These are phyloP conservation scores for Dinochytrium kinnereticum DNA, from an alignment of 371 early-diverging fungal species.

Conservation along the genomic window DNA sequence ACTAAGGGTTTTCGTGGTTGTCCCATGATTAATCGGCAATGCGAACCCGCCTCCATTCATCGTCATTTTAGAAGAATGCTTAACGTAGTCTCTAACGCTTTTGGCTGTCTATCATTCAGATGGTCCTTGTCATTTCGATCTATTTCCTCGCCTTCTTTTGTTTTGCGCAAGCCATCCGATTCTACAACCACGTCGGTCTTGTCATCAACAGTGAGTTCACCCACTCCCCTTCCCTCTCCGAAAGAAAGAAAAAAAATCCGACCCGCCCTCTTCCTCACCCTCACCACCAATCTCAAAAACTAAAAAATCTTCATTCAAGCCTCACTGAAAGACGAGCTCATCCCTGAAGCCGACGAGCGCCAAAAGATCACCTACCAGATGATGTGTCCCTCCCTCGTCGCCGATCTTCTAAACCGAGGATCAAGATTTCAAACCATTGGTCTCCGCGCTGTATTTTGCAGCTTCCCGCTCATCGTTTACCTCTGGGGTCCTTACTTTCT, in stretches of 20 bases:
- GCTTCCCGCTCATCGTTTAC: conserved; percentile 29
- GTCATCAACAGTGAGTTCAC: conserved; percentile 40
- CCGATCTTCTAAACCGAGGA: conserved; percentile 34
- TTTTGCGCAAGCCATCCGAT: conserved; percentile 45
- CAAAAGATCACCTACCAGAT: not conserved
- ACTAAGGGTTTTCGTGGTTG: too few species aligned
- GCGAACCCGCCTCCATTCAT: too few species aligned
- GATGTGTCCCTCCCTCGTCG: conserved; percentile 21
- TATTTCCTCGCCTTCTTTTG: conserved; percentile 39
- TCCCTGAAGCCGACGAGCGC: not conserved
- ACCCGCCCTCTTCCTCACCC: too few species aligned
- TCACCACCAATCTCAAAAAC: too few species aligned
- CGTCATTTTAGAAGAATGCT: too few species aligned
- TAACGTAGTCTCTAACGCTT: conserved; percentile 1
- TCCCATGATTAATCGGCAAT: too few species aligned
- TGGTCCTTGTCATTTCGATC: conserved; percentile 27
- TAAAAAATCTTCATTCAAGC: conserved; percentile 11
- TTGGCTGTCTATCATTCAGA: conserved; percentile 17
- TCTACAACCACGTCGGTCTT: conserved; percentile 50
- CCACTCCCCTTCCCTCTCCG: not conserved
- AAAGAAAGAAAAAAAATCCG: too few species aligned
- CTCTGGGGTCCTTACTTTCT: conserved; percentile 23
- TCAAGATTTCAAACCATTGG: conserved; percentile 35
- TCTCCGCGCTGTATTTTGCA: conserved; percentile 15
- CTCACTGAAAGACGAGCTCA: conserved; percentile 27